phyloP scores from a whole-genome alignment of 2,329 filamentous ascomycete species.

The Calonectria pauciramosa region DNA sequence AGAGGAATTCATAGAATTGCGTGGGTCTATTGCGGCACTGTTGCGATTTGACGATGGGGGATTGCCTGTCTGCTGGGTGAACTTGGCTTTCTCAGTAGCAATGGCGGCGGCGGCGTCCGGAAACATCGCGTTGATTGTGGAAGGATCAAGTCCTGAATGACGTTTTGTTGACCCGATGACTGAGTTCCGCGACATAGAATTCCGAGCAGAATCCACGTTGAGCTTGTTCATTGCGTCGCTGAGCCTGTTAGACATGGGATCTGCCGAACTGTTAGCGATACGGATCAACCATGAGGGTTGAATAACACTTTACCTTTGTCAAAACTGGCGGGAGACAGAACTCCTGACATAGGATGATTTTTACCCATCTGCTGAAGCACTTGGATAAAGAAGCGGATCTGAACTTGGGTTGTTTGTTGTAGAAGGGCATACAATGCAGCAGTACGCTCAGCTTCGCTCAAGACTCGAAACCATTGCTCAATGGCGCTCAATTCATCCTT shows the following conservation, averaged over 20 bases:
- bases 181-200: constrained; percentile 86
- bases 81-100: constrained; percentile 97
- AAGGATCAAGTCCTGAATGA: constrained; percentile 93
- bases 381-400: constrained; percentile 99
- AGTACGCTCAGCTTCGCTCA: constrained; percentile 96
- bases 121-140: constrained; percentile 98
- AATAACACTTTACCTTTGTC: constrained; percentile 81
- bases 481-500: constrained; percentile 99
- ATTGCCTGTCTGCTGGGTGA: constrained; percentile 93
- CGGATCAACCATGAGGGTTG: background rate
- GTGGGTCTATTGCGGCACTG: constrained; percentile 83
- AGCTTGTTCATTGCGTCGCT: constrained; percentile 98
- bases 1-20: constrained; percentile 80
- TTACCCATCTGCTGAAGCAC: constrained; percentile 99
- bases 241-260: constrained; percentile 96
- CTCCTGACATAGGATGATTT: constrained; percentile 95
- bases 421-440: constrained; percentile 95
- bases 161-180: constrained; percentile 83
- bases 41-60: constrained; percentile 93
- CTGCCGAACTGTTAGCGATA: constrained; percentile 60
- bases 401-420: constrained; percentile 98
- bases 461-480: constrained; percentile 98
- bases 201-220: constrained; percentile 87
- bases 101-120: constrained; percentile 98
- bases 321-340: constrained; percentile 94